Base-by-base conservation (phyloP, 164 flowering plant species). In the Protea cynaroides region DNA sequence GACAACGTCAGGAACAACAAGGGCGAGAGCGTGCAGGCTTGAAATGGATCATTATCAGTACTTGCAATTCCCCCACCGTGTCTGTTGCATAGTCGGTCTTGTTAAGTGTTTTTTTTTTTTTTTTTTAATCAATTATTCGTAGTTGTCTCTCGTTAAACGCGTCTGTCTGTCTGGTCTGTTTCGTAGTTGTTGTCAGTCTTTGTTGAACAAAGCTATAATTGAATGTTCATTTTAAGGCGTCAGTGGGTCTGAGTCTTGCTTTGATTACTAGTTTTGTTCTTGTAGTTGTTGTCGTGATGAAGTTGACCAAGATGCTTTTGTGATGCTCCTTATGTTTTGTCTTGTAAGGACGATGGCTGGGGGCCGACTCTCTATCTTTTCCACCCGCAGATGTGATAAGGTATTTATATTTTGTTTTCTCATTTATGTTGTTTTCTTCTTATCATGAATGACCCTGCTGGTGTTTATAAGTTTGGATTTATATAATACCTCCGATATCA, bases 361-460 rank as follows among this genome's bases (percentile, higher is more conserved):
- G 47, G 65, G 56, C 55, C 18, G 21, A 17, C 9, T 15, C 21
- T 62, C 66, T 22, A 29, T 49, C 11, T 62, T 37, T 63, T 69
- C 63, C 7, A 49, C 57, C 58, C 34, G 51, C 51, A 50, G 19
- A 63, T 49, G 3, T 57, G n/a, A 49, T 63, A 25, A 63, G 67
- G 72, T 69, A 69, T 24, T 57, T 49, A 63, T 69, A 52, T 57
- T 63, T 49, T 47, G 63, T 29, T 34, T 38, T 14, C 4, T 50
- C 52, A 2, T 13, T 14, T 54, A 8, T n/a, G 1, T 17, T 22
- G 17, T 11, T 56, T 24, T 12, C 40, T 17, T 14, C 22, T 63
- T 22, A 17, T 55, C 17, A 17, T 23, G 58, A 55, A 22, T 12
- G 21, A 53, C 5, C 5, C 34, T 10, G 9, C 5, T 23, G 24